A percentile compares a stretch with the other conserved stretches of the same genome.
These are phyloP conservation scores for Rhynchospora breviuscula DNA, from an alignment of 176 grass and related monocot species.

Conservation along the genomic window DNA sequence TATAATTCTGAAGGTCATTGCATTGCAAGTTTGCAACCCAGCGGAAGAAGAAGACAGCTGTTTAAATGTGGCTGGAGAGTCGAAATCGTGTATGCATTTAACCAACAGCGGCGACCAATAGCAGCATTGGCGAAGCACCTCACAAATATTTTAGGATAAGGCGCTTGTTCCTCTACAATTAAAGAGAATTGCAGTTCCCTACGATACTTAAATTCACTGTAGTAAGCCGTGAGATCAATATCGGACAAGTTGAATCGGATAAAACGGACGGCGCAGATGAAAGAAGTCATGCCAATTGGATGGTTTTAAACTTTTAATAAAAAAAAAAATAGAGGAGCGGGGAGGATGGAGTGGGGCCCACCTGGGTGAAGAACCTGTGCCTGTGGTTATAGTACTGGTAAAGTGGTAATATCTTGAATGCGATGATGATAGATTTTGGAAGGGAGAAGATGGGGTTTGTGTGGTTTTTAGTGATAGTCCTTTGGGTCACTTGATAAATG, in stretches of 20 bases:
- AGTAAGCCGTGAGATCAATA: neutral
- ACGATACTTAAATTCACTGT: neutral
- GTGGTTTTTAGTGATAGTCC: neutral
- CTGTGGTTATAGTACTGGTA: too few relatives aligned
- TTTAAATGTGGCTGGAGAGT: neutral
- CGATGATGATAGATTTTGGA: neutral
- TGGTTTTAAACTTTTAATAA: neutral
- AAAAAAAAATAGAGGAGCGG: neutral
- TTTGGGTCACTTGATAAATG: neutral
- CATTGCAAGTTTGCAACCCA: neutral
- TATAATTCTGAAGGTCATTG: neutral
- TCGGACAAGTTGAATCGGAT: neutral
- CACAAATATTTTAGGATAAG: neutral
- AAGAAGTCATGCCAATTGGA: neutral
- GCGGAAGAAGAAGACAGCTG: neutral
- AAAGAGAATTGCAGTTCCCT: neutral
- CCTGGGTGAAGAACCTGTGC: neutral
- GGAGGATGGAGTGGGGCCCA: neutral
- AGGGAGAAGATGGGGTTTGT: conserved; percentile 6
- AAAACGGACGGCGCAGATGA: neutral
- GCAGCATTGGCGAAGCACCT: neutral
- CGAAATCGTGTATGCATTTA: conserved; percentile 1
- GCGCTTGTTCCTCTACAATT: neutral
- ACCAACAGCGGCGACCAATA: conserved; percentile 7
- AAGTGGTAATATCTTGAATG: neutral